Percentiles rank a stretch among this genome's conserved stretches.
These are phyloP conservation scores for Neurospora sp. DNA, from an alignment of 2,329 filamentous ascomycete genomes.

Conservation along the genomic window DNA sequence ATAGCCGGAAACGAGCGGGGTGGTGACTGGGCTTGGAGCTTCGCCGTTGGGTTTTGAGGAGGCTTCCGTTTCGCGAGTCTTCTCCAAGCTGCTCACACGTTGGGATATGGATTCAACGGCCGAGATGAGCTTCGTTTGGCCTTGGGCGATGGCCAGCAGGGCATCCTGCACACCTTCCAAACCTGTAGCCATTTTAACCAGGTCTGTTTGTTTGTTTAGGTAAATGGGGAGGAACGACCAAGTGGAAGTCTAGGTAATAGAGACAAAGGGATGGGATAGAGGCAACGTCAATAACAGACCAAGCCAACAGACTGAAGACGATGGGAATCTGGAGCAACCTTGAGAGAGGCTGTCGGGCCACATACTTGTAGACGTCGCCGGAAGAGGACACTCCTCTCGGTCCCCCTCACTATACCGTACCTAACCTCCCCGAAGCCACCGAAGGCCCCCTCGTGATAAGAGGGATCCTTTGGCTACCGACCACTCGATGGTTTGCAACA, in stretches of 20 bases:
- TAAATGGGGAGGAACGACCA: neutral
- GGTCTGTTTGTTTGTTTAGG: neutral
- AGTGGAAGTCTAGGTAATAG: neutral
- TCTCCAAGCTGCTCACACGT: slow-evolving; percentile 17
- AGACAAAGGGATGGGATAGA: neutral
- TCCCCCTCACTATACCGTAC: neutral
- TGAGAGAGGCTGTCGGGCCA: neutral
- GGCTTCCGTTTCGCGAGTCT: slow-evolving; percentile 6
- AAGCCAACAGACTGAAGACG: slow-evolving; percentile 1
- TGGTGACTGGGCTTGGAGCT: slow-evolving; percentile 2
- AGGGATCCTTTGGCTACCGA: neutral
- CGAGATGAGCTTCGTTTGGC: slow-evolving; percentile 30
- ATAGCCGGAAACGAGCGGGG: slow-evolving; percentile 12
- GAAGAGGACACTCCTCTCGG: neutral
- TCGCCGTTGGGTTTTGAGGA: neutral
- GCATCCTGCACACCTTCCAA: slow-evolving; percentile 26
- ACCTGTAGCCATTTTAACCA: slow-evolving; percentile 14
- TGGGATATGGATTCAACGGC: slow-evolving; percentile 30
- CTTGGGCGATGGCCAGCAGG: slow-evolving; percentile 28
- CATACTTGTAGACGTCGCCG: neutral
- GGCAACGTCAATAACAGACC: neutral
- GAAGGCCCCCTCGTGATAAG: neutral
- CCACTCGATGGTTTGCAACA: neutral
- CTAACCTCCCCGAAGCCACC: neutral
- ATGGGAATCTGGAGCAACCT: neutral